Conservation (phyloP, 441 rosid species). For the Arabidopsis lyrata region DNA sequence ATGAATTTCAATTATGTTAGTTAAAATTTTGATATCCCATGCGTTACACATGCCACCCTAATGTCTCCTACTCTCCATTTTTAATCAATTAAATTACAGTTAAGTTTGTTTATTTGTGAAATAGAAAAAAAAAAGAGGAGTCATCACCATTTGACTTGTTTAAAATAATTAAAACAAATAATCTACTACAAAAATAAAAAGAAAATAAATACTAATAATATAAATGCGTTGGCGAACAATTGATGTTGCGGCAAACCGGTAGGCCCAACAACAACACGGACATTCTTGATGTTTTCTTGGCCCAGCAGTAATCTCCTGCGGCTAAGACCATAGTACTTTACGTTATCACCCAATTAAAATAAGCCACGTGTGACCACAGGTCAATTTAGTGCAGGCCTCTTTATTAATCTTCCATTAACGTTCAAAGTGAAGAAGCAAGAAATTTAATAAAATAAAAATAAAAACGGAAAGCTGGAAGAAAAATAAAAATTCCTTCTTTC, state of each 20-base stretch:
- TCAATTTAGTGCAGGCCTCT: constrained; percentile 16
- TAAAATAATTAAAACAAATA: background rate
- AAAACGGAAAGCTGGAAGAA: constrained; percentile 22
- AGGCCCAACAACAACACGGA: constrained; percentile 27
- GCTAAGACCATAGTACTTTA: background rate
- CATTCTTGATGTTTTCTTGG: constrained; percentile 29
- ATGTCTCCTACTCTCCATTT: background rate
- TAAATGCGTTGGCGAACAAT: constrained; percentile 7
- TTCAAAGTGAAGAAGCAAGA: constrained; percentile 18
- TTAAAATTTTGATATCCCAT: constrained; percentile 7
- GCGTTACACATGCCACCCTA: constrained; percentile 12
- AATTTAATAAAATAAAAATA: background rate
- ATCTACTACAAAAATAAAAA: too few species aligned
- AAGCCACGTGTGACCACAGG: background rate
- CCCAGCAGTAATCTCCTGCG: background rate
- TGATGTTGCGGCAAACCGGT: constrained; percentile 30
- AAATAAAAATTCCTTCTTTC: constrained; percentile 36
- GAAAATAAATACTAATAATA: too few species aligned
- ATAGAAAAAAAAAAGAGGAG: background rate
- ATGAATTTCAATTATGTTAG: constrained; percentile 10
- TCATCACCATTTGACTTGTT: constrained; percentile 16
- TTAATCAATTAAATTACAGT: background rate
- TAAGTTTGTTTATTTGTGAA: background rate
- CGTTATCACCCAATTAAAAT: background rate
- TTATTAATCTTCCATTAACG: constrained; percentile 25